Evolutionary conservation across 306 rosid species (phyloP), one percentile per base, ranked within the genome.

Genomic region (Comarum palustre): DNA sequence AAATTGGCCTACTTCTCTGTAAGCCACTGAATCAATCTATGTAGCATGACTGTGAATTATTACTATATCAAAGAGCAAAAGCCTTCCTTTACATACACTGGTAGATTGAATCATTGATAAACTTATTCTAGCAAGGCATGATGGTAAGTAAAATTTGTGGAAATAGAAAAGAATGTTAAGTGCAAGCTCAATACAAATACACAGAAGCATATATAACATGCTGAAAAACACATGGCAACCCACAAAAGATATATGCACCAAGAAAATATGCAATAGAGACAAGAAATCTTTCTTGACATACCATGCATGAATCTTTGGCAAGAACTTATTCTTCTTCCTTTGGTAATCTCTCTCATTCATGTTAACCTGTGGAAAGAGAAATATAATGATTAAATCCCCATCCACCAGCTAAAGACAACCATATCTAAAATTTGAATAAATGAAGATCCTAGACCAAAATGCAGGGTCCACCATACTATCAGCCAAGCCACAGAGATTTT

Each of bases 251-350:
- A 9, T 29, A 8, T 43, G 16, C 3, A 39, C 8, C 17, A 25
- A 34, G 54, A 16, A 46, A 38, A 17, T 15, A 43, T 46, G 45
- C 0, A 46, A 50, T 24, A 6, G 47, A 71, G 51, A 29, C 29
- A 61, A 64, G 59, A 48, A 73, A 41, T 27, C 75, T 20, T 8
- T 48, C 19, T 43, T 15, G 38, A 57, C 63, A 74, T 86, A 95
- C 99, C 99, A 95, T 10, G 97, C 93, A 86, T 95, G 99, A 75
- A 95, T 95, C 84, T 95, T 95, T 19, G 99, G 96, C 76, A 95
- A 85, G 82, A 95, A 95, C 81, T 95, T 95, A 69, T 95, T 95
- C 89, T 95, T 95, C 80, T 91, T 95, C 78, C 99, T 90, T 82
- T 89, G 96, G 79, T 91, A 95, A 83, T 95, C 99, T 81, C 73